phyloP scores from a whole-genome alignment of 139 green algal species.

The Deuterostichococcus epilithicus region DNA sequence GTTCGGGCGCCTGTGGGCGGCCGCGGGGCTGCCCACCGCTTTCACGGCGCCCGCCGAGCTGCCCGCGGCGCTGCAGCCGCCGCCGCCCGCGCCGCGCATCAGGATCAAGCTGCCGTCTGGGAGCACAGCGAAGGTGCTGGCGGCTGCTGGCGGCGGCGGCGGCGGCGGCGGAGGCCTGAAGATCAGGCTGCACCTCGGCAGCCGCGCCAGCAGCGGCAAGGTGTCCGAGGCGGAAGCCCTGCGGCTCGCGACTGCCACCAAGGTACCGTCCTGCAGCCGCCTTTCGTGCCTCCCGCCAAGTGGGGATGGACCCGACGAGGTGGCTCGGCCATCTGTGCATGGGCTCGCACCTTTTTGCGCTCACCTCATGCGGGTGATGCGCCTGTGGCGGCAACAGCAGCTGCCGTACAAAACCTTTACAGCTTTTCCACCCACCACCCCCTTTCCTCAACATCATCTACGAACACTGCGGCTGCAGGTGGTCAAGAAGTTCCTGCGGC shows the following conservation, averaged over 20 bases:
- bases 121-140: no score
- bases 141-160: no score
- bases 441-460: neutral
- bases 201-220: no score
- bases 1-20: conserved; percentile 21
- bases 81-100: neutral
- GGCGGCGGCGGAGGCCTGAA: neutral
- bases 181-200: neutral
- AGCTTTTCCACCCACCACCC: neutral
- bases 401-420: no score
- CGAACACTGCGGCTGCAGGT: neutral
- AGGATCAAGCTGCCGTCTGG: neutral
- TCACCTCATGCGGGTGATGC: no score
- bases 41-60: neutral
- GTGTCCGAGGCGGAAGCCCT: neutral
- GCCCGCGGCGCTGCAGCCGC: no score
- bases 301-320: no score
- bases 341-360: no score
- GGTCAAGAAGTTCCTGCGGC: conserved; percentile 10
- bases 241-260: neutral
- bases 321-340: no score
- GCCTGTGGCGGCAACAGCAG: no score
- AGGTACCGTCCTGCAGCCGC: neutral
- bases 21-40: conserved; percentile 11
- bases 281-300: no score